phyloP scores from a whole-genome alignment of 176 grass and related monocot species.

The Rhynchospora pubera region DNA sequence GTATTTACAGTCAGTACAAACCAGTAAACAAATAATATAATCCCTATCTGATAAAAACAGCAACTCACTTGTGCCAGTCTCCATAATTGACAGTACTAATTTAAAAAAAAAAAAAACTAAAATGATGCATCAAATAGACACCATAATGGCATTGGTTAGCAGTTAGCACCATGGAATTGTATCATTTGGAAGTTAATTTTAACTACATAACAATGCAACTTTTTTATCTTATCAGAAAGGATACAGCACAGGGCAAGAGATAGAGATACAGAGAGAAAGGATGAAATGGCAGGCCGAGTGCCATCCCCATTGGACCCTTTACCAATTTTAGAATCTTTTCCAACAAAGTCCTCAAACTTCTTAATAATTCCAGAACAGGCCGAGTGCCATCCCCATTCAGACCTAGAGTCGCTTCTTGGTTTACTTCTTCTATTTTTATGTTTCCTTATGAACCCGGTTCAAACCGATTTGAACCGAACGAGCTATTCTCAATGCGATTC shows the following conservation, averaged over 20 bases:
- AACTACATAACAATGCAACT: not conserved
- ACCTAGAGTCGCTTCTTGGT: not conserved
- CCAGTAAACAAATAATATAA: not conserved
- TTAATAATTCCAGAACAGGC: constrained; percentile 41
- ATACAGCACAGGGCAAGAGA: constrained; percentile 98
- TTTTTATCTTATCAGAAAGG: constrained; percentile 20
- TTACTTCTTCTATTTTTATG: not conserved
- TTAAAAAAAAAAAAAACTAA: not conserved
- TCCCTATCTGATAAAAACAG: not conserved
- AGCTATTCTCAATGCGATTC: no score
- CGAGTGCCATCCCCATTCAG: constrained; percentile 22
- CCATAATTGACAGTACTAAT: not conserved
- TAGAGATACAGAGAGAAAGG: constrained; percentile 69
- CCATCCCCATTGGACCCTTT: constrained; percentile 26
- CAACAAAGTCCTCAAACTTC: constrained; percentile 60
- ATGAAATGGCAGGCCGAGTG: constrained; percentile 20
- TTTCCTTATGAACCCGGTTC: no score
- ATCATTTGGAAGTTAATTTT: not conserved
- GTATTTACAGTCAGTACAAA: not conserved
- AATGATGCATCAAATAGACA: not conserved
- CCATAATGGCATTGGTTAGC: constrained; percentile 1
- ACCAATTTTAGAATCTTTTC: constrained; percentile 31
- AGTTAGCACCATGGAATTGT: constrained; percentile 7
- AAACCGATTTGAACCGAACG: no score
- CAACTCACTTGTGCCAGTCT: not conserved